phyloP scores from a whole-genome alignment of 2,329 filamentous ascomycete species.

The Penicillium sp. region DNA sequence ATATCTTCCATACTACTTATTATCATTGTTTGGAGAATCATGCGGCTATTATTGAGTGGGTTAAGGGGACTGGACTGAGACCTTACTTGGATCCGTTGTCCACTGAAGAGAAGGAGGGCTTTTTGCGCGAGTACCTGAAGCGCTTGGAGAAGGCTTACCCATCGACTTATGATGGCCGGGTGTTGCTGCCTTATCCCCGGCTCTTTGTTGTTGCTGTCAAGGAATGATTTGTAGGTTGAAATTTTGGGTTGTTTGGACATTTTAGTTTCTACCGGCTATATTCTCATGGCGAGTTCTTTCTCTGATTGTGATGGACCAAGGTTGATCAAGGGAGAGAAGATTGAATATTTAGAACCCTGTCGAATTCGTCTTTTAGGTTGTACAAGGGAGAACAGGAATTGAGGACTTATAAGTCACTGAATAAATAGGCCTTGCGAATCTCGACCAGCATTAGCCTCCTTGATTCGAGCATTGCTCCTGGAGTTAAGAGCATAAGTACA shows the following conservation, averaged over 20 bases:
- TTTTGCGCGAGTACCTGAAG: constrained; percentile 51
- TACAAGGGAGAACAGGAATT: too few species aligned
- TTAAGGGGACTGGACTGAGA: constrained; percentile 58
- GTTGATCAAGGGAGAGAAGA: background rate
- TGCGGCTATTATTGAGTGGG: constrained; percentile 60
- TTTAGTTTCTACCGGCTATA: background rate
- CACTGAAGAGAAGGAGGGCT: constrained; percentile 45
- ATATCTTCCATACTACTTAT: constrained; percentile 60
- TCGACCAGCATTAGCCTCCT: too few species aligned
- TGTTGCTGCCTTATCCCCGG: constrained; percentile 58
- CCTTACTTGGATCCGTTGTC: constrained; percentile 57
- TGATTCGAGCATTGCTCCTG: too few species aligned
- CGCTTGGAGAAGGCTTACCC: constrained; percentile 51
- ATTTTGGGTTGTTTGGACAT: background rate
- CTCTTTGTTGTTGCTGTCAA: constrained; percentile 57
- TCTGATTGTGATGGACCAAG: background rate
- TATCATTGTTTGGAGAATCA: constrained; percentile 55
- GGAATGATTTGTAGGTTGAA: constrained; percentile 2
- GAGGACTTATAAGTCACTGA: too few species aligned
- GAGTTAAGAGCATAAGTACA: too few species aligned
- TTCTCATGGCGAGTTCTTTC: background rate
- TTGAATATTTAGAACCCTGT: background rate
- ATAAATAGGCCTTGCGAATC: too few species aligned
- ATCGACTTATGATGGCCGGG: constrained; percentile 52
- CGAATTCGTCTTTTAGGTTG: too few species aligned